Evolutionary conservation across 345 rosid species (phyloP).

Genomic region (Noccaea bulbosa): DNA sequence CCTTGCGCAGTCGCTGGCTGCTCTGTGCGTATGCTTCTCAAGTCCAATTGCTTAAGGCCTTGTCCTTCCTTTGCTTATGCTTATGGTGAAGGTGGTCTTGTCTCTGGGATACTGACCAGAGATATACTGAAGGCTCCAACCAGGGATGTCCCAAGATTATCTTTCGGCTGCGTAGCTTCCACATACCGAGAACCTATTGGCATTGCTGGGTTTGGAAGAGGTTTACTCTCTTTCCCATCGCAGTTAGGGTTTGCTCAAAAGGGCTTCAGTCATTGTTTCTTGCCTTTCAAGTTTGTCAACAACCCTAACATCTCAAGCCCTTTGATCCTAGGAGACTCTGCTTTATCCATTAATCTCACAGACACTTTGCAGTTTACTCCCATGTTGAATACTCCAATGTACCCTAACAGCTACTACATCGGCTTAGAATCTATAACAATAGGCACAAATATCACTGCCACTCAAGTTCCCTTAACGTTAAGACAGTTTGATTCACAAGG

Average conservation of each 20-base stretch:
- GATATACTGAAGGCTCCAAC: constrained; percentile 59
- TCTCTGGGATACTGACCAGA: constrained; percentile 61
- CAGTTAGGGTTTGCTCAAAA: constrained; percentile 74
- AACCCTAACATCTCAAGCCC: constrained; percentile 81
- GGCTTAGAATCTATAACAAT: constrained; percentile 68
- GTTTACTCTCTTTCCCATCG: constrained; percentile 73
- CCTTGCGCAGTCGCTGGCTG: constrained; percentile 73
- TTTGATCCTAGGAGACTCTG: constrained; percentile 61
- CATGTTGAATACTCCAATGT: constrained; percentile 62
- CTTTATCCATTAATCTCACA: constrained; percentile 47
- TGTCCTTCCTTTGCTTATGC: constrained; percentile 90
- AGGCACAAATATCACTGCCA: constrained; percentile 47
- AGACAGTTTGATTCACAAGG: constrained; percentile 73
- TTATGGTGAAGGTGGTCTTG: constrained; percentile 74
- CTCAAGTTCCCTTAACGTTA: constrained; percentile 55
- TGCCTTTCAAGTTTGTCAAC: constrained; percentile 77
- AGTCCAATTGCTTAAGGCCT: constrained; percentile 62
- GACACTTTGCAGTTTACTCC: constrained; percentile 71
- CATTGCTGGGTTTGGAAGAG: constrained; percentile 87
- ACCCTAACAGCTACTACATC: constrained; percentile 71
- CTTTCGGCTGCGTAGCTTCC: constrained; percentile 73
- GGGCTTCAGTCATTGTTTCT: constrained; percentile 87
- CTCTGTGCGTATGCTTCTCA: constrained; percentile 61
- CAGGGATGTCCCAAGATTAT: constrained; percentile 58
- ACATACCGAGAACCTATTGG: constrained; percentile 79